Evolutionary conservation across 352 stramenopile species (phyloP), one percentile per base, ranked within the genome.

Genomic region (Phytophthora pisi): DNA sequence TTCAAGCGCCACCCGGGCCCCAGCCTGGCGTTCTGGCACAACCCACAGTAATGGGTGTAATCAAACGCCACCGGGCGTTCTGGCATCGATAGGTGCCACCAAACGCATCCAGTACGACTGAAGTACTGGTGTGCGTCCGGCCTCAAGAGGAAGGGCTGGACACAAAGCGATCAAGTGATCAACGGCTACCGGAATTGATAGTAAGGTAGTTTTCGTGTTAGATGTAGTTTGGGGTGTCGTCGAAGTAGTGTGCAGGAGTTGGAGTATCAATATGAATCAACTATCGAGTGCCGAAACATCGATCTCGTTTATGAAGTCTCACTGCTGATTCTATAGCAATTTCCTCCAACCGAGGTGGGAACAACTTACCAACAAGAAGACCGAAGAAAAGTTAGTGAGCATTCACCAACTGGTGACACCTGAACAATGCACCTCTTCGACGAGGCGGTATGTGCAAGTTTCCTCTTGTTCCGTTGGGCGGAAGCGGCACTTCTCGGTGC

Each of bases 1-100:
- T 88, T 84, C 65, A 84, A 86, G 68, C 81, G 77, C 43, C 51
- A 75, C 30, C 28, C 68, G 28, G 42, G 31, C 16, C 56, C 68
- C 18, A 63, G 45, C 10, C 15, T 64, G 13, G 47, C 43, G 7
- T 61, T 64, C 26, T 71, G 56, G 67, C 62, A 71, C 43, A 31
- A 59, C 28, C 51, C 61, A 23, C 66, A 74, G 38, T 51, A 75
- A n/a, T 75, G 62, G 62, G 47, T 75, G 20, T 75, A 71, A 68
- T 13, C 20, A 28, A 51, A 15, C 11, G 53, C 40, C 16, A 31
- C 5, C 3, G 13, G 15, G 34, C 34, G 34, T 42, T 42, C 2
- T 42, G 34, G 9, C 10, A 42, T 15, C 36, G 16, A 15, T 42
- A 15, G 11, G 36, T n/a, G 13, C 11, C 4, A 42, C 5, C 11